Evolutionary conservation across 2,329 filamentous ascomycete species (phyloP), one percentile per base, ranked within the genome.

Genomic region (Paecilomyces formosus): DNA sequence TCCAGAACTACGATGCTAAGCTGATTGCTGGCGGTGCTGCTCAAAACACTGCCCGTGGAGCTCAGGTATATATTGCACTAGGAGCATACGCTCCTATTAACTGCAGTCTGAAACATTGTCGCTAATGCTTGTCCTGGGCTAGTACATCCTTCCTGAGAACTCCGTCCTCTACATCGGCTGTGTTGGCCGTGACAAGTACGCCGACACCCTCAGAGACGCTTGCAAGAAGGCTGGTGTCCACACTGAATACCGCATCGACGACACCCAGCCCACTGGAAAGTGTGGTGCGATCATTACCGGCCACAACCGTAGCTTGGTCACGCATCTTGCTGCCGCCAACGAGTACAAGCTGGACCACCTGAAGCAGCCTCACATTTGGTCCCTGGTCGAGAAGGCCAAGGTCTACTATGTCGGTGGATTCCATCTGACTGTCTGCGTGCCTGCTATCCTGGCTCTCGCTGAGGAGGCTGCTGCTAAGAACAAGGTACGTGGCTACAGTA

Each of bases 211-310:
- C 61, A 85, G 86, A 70, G 87, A 94, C 66, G 91, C 93, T 71
- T 92, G 92, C 77, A 86, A 88, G 78, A 82, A 91, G 71, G 93
- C 89, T 66, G 94, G 94, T 69, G 87, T 97, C 63, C 88, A 91
- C 70, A 92, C 94, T 68, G 92, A 96, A 81, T 99, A 99, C 83
- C 90, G 90, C 65, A 87, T 96, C 71, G 93, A 97, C 74, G 84
- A 89, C 68, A 83, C 85, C 72, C 81, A 88, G 68, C 88, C 90
- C 64, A 99, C 94, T 35, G 94, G 94, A 68, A 90, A 92, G 71
- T 99, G 94, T 77, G 94, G 90, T 77, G 94, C 94, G 65, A 85
- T 99, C 76, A 97, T 99, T 78, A 99, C 93, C 39, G 94, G 92
- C 72, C 90, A 96, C 82, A 88, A 97, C 86, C 88, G 94, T 70